Conservation (phyloP, 164 flowering plant species). For the Macadamia integrifolia region DNA sequence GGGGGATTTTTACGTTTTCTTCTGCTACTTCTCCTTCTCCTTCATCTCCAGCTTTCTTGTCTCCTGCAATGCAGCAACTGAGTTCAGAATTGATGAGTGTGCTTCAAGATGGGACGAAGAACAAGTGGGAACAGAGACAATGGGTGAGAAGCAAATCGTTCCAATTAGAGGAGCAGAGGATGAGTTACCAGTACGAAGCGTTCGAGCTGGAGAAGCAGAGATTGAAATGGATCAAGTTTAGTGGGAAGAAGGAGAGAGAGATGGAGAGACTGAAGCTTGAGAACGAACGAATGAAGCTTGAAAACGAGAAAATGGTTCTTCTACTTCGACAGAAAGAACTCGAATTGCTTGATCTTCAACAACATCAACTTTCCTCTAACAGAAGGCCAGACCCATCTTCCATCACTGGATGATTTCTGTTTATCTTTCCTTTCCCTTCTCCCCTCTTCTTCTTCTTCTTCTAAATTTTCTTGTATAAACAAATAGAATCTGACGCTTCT, state of each 20-base stretch:
- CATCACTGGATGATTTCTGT: slow-evolving; percentile 27
- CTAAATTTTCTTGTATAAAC: too few relatives aligned
- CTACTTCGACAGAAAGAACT: slow-evolving; percentile 67
- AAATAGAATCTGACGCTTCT: too few relatives aligned
- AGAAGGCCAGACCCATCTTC: slow-evolving; percentile 37
- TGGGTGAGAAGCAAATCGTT: slow-evolving; percentile 51
- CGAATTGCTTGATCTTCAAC: slow-evolving; percentile 48
- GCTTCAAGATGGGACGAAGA: slow-evolving; percentile 52
- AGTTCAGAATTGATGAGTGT: slow-evolving; percentile 37
- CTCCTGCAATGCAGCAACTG: slow-evolving; percentile 36
- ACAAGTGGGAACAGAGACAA: slow-evolving; percentile 58
- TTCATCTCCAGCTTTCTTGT: slow-evolving; percentile 8
- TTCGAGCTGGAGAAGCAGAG: slow-evolving; percentile 81
- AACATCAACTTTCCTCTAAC: slow-evolving; percentile 23
- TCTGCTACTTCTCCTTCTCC: too few relatives aligned
- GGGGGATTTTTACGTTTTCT: background rate
- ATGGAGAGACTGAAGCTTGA: slow-evolving; percentile 75
- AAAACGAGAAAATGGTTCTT: slow-evolving; percentile 76
- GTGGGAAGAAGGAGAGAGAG: slow-evolving; percentile 87
- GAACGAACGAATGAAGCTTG: slow-evolving; percentile 64
- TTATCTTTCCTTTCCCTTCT: too few relatives aligned
- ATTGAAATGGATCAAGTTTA: slow-evolving; percentile 75
- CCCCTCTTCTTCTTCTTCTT: too few relatives aligned
- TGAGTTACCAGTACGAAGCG: slow-evolving; percentile 47
- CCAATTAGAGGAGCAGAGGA: slow-evolving; percentile 65